Base-by-base conservation (phyloP, 2,329 filamentous ascomycete genomes). In the Cercospora zeae-maydis region DNA sequence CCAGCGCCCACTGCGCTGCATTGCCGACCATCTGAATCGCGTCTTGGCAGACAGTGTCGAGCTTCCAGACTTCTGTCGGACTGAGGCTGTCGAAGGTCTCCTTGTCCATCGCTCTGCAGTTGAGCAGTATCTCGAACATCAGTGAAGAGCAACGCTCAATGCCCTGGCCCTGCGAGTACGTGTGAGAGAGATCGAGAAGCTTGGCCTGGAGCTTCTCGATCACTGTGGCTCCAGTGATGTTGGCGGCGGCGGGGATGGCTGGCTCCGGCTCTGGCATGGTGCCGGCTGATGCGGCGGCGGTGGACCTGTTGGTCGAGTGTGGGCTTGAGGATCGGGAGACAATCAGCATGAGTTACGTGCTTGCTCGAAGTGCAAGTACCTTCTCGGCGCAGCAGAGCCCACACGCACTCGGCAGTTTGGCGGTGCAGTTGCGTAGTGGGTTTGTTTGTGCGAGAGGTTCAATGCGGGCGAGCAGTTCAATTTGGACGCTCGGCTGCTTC, bases 21-120 rank as follows among this genome's bases (percentile, higher is more conserved):
- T 53, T 4, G 16, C 49, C 49, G 31, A 27, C 31, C 49, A 53
- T 53, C n/a, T 56, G 53, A n/a, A 56, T 42, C 14, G 53, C 53
- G 34, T 42, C 53, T 21, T 56, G 33, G 16, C 53, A 56, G 16
- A 39, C 36, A n/a, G 53, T 53, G 16, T 53, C 49, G 49, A 53
- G 49, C 9, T 30, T 31, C 53, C 33, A 39, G 16, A 56, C 14
- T 1, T 56, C 53, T 11, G 33, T 42, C 53, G 33, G 31, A 4
- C 19, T n/a, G n/a, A 37, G 36, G 6, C 34, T 14, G 2, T 39
- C 19, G 33, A 56, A 56, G 34, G 33, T 56, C 33, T 42, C 13
- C 33, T 37, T 21, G 19, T 11, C 19, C 3, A 56, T 37, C 11
- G 33, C 36, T 42, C 33, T 56, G 33, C 33, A 56, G 9, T 42